phyloP scores from a whole-genome alignment of 768 basidiomycete genomes.

The Kwoniella sp. region DNA sequence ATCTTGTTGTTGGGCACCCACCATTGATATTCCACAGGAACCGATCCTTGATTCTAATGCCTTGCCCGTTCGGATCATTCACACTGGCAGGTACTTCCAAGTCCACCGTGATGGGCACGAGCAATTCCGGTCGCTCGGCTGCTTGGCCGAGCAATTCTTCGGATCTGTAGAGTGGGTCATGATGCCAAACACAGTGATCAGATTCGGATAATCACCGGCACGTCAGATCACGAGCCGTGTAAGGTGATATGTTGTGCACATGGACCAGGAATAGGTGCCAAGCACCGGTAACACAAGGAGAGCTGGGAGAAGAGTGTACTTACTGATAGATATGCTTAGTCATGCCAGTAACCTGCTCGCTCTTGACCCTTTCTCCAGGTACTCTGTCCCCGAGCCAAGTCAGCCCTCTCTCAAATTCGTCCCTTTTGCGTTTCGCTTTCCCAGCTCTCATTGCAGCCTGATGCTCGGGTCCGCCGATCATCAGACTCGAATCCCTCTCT shows the following conservation, averaged over 20 bases:
- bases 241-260: no score
- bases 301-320: constrained; percentile 52
- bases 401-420: constrained; percentile 64
- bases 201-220: no score
- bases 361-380: constrained; percentile 73
- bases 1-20: constrained; percentile 26
- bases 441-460: constrained; percentile 67
- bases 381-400: constrained; percentile 86
- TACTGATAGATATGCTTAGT: constrained; percentile 76
- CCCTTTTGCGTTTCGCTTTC: constrained; percentile 57
- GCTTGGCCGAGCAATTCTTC: constrained; percentile 68
- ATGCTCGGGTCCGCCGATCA: constrained; percentile 75
- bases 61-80: constrained; percentile 77
- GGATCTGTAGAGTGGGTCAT: no score
- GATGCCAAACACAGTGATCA: no score
- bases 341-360: constrained; percentile 7
- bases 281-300: background rate
- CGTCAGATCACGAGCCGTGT: no score
- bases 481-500: constrained; percentile 34
- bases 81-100: constrained; percentile 77
- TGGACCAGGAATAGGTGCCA: constrained; percentile 1
- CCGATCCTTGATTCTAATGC: constrained; percentile 86
- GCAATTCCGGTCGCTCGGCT: constrained; percentile 62
- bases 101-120: constrained; percentile 92
- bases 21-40: constrained; percentile 94